Conservation (phyloP, 2,329 filamentous ascomycete genomes). For the Fusarium pseudoanthophilum region DNA sequence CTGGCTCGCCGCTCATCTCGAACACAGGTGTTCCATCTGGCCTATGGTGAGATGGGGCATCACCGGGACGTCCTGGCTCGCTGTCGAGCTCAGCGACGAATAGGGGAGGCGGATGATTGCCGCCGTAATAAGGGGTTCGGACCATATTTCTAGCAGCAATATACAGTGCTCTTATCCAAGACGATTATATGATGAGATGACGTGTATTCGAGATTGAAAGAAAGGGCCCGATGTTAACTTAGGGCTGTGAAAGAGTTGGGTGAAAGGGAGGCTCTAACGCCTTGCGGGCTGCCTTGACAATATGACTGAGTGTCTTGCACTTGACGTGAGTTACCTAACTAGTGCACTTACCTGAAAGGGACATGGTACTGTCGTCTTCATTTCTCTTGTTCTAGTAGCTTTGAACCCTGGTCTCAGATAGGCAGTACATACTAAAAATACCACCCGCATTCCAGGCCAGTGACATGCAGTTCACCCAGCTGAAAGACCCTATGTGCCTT, state of each 20-base stretch:
- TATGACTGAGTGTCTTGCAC: conserved; percentile 22
- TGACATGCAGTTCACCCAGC: background rate
- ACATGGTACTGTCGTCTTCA: background rate
- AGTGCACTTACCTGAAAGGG: conserved; percentile 30
- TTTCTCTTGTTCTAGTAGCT: background rate
- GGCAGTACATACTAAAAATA: conserved; percentile 22
- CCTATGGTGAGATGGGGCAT: conserved; percentile 23
- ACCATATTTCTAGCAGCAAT: conserved; percentile 25
- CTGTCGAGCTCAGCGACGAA: conserved; percentile 49
- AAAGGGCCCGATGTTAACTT: background rate
- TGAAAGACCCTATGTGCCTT: conserved; percentile 9
- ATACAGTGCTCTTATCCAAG: background rate
- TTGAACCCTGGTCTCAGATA: background rate
- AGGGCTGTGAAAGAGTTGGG: background rate
- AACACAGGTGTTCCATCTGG: conserved; percentile 43
- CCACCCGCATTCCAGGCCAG: conserved; percentile 9
- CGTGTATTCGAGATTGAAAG: background rate
- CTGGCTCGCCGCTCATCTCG: conserved; percentile 49
- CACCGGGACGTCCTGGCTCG: conserved; percentile 26
- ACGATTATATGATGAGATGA: background rate
- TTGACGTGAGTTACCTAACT: background rate
- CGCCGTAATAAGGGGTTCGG: conserved; percentile 20
- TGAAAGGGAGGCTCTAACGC: conserved; percentile 17
- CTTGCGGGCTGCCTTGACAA: conserved; percentile 32
- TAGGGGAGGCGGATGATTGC: conserved; percentile 38